These are phyloP conservation scores for Lippia alba DNA, from an alignment of 305 asterid species.

Conservation along the genomic window DNA sequence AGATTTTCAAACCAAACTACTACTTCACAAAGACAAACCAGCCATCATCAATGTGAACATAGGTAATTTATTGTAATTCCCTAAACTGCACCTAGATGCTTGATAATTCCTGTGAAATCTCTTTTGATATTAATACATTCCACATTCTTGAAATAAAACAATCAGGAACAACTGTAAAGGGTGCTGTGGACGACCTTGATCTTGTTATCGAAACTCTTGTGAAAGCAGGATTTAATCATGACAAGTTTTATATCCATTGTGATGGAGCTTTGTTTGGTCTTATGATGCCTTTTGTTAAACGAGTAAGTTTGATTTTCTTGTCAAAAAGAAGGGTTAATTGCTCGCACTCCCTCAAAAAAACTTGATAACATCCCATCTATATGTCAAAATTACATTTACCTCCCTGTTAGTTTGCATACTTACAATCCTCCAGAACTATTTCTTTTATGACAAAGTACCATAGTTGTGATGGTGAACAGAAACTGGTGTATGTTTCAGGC, in stretches of 20 bases:
- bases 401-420: no score
- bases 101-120: not conserved
- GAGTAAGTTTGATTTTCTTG: conserved; percentile 41
- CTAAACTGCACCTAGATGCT: not conserved
- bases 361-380: no score
- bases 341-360: no score
- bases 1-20: conserved; percentile 70
- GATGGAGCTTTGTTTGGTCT: conserved; percentile 95
- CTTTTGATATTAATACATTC: conserved; percentile 2
- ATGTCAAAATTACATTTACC: no score
- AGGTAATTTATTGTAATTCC: conserved; percentile 44
- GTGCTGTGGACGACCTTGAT: conserved; percentile 97
- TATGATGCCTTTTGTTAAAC: conserved; percentile 96
- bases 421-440: not conserved
- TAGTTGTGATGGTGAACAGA: conserved; percentile 2
- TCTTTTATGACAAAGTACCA: not conserved
- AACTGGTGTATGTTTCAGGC: conserved; percentile 57
- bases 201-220: conserved; percentile 84
- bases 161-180: conserved; percentile 95
- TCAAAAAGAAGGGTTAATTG: no score
- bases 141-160: not conserved
- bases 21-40: conserved; percentile 74
- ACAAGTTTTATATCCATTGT: conserved; percentile 90
- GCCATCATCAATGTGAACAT: conserved; percentile 92
- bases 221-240: conserved; percentile 75